These are phyloP conservation scores for Cyclostephanos invisitatus DNA, from an alignment of 108 stramenopile genomes.

Conservation along the genomic window DNA sequence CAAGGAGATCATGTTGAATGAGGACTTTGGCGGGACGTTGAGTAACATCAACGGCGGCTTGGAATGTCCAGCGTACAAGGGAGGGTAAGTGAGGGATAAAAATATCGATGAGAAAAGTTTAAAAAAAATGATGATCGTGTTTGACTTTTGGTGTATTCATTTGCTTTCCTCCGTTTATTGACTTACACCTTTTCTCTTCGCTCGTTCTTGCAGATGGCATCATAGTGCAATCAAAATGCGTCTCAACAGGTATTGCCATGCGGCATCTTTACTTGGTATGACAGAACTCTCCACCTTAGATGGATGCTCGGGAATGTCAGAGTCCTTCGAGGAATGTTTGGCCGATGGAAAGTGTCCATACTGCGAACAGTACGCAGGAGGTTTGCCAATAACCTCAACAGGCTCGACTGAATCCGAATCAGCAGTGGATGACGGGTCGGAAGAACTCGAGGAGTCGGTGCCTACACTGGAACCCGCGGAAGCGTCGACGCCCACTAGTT, in stretches of 20 bases:
- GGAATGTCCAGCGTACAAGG: constrained; percentile 47
- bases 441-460: not conserved
- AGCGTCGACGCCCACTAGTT: constrained; percentile 4
- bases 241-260: constrained; percentile 49
- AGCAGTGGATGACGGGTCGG: not conserved
- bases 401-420: not conserved
- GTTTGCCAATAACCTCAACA: not conserved
- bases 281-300: constrained; percentile 28
- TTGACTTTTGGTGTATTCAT: too few relatives aligned
- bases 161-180: not conserved
- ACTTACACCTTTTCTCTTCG: not conserved
- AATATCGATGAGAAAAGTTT: too few relatives aligned
- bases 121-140: too few relatives aligned
- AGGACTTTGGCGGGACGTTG: constrained; percentile 44
- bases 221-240: constrained; percentile 42
- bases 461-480: not conserved
- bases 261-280: constrained; percentile 31
- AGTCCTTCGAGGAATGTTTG: constrained; percentile 41
- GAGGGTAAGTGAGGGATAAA: constrained; percentile 26
- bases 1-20: constrained; percentile 43
- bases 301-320: constrained; percentile 43
- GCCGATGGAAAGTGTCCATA: constrained; percentile 36
- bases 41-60: constrained; percentile 47
- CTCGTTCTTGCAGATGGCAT: constrained; percentile 21
- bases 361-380: constrained; percentile 27